Evolutionary conservation across 768 basidiomycete genomes (phyloP).

Genomic region (Glaciozyma antarctica): DNA sequence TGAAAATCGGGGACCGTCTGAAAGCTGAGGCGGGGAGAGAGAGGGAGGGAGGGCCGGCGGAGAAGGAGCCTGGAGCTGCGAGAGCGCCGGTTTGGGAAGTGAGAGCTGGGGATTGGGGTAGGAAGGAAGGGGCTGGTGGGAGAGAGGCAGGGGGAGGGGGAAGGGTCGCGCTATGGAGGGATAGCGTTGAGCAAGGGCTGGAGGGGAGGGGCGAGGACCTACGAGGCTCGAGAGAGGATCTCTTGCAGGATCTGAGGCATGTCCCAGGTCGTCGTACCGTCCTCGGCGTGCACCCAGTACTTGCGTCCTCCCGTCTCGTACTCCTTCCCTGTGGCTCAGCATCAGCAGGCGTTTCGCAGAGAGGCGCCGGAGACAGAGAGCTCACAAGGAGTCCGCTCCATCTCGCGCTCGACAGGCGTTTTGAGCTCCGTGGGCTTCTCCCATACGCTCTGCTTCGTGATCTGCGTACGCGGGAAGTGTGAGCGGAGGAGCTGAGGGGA

Average conservation of each 20-base stretch:
- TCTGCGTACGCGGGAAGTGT: neutral
- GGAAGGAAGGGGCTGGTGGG: conserved; percentile 3
- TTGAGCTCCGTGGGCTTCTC: conserved; percentile 96
- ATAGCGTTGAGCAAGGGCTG: neutral
- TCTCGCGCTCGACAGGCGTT: conserved; percentile 67
- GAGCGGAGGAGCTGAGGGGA: neutral
- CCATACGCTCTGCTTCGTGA: conserved; percentile 46
- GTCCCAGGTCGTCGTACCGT: conserved; percentile 95
- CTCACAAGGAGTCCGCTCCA: conserved; percentile 38
- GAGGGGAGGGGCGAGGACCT: neutral
- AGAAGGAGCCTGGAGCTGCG: conserved; percentile 26
- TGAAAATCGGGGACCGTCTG: conserved; percentile 77
- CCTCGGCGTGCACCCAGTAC: conserved; percentile 55
- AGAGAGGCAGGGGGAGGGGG: neutral
- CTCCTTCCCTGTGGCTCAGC: conserved; percentile 47
- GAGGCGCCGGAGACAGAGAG: neutral
- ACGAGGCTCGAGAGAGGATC: neutral
- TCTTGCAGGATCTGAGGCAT: conserved; percentile 67
- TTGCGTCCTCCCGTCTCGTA: conserved; percentile 57
- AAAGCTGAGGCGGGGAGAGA: conserved; percentile 11
- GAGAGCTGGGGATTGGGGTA: conserved; percentile 4
- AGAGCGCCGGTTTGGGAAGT: conserved; percentile 21
- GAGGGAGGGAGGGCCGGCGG: conserved; percentile 20
- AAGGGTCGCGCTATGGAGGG: neutral
- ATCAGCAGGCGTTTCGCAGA: conserved; percentile 59